Evolutionary conservation across 2,329 filamentous ascomycete species (phyloP), one percentile per base, ranked within the genome.

Genomic region (Colletotrichum karsti): DNA sequence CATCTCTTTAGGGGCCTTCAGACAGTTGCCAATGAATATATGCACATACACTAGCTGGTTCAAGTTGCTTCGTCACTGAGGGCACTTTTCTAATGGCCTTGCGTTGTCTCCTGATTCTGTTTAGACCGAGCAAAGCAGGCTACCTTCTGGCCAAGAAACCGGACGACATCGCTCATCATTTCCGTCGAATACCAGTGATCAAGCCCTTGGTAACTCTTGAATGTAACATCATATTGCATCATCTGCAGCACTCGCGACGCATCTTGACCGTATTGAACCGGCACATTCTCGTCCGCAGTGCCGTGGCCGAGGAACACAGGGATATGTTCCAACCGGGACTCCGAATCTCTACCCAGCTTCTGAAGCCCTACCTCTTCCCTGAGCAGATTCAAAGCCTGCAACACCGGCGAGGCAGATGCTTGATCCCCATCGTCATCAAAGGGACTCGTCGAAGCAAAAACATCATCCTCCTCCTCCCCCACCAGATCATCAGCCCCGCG

Each of bases 251-350:
- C 75, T 1, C 72, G 71, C 2, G 73, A 73, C 0, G 82, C 76
- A 12, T 77, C 72, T n/a, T 72, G 64, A 0, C 82, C 82, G 30
- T 82, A 73, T 3, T 67, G 41, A 18, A 80, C 42, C 30, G 78
- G 72, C 8, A 88, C 80, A 18, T 81, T 80, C 39, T 78, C 73
- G 69, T 87, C 82, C 22, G 80, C 71, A 5, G 69, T 70, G 3
- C 84, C 80, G 72, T 88, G 82, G 3, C 82, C 78, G 18, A 88
- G 71, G 26, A 87, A 82, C 1, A 85, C 72, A 0, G 85, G 82
- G 1, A 77, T 81, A 5, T 67, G 56, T 44, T 71, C 28, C 63
- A 76, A 72, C 9, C 67, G 70, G 18, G 50, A 12, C 2, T 28
- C 15, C 3, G 42, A n/a, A 22, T 61, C 44, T 1, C 69, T 63